phyloP scores from a whole-genome alignment of 2,329 filamentous ascomycete genomes.

The Calonectria ilicicola region DNA sequence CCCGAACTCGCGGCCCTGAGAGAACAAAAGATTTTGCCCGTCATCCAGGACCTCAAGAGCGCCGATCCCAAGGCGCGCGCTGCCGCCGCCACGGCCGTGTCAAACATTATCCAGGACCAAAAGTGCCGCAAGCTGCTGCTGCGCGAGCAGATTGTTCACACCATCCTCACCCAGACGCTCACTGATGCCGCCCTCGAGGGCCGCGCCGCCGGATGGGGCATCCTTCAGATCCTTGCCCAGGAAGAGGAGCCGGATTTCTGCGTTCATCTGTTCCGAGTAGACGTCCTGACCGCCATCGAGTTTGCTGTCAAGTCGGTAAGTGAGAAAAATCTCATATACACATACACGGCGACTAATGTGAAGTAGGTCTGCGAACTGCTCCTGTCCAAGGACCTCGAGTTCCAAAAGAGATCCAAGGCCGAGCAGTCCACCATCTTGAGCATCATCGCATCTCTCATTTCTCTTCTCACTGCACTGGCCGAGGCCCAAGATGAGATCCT shows the following conservation, averaged over 20 bases:
- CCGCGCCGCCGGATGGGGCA: slow-evolving; percentile 75
- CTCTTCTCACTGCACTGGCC: slow-evolving; percentile 64
- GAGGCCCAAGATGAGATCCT: slow-evolving; percentile 72
- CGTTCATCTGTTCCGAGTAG: slow-evolving; percentile 72
- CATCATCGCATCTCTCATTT: slow-evolving; percentile 65
- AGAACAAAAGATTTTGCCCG: slow-evolving; percentile 72
- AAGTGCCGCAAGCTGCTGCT: slow-evolving; percentile 74
- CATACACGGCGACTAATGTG: slow-evolving; percentile 10
- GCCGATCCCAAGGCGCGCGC: slow-evolving; percentile 70
- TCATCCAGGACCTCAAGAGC: slow-evolving; percentile 70
- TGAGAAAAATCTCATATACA: slow-evolving; percentile 7
- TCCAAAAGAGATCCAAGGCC: slow-evolving; percentile 62
- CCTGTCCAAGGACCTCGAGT: slow-evolving; percentile 53
- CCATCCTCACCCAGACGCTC: slow-evolving; percentile 72
- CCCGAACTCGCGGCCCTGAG: slow-evolving; percentile 73
- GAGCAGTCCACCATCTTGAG: slow-evolving; percentile 67
- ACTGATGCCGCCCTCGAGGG: slow-evolving; percentile 73
- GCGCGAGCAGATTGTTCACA: slow-evolving; percentile 74
- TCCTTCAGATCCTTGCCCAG: slow-evolving; percentile 70
- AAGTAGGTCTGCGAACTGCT: slow-evolving; percentile 59
- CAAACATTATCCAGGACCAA: slow-evolving; percentile 71
- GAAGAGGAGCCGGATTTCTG: slow-evolving; percentile 77
- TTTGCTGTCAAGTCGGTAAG: slow-evolving; percentile 66
- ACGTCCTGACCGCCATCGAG: slow-evolving; percentile 71
- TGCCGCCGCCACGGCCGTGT: slow-evolving; percentile 69